These are phyloP conservation scores for Pleurotus eryngii DNA, from an alignment of 768 basidiomycete genomes.

Conservation along the genomic window DNA sequence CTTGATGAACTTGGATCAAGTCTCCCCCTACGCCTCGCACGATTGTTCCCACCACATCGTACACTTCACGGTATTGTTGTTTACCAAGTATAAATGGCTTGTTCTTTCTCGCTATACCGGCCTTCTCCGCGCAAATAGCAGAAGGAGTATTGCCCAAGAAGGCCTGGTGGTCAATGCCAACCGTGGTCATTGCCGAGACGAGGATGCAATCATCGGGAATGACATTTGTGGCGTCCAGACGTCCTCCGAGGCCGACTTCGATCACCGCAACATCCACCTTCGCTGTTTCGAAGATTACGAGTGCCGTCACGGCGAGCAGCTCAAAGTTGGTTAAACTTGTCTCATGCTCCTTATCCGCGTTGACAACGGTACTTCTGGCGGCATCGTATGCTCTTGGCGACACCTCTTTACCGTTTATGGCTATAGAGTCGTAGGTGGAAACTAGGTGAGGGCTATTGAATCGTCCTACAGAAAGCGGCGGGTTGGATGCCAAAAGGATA, in stretches of 20 bases:
- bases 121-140: slow-evolving; percentile 80
- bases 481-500: slow-evolving; percentile 54
- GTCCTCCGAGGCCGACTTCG: slow-evolving; percentile 95
- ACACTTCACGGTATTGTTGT: slow-evolving; percentile 54
- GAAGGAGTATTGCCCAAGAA: slow-evolving; percentile 78
- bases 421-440: slow-evolving; percentile 71
- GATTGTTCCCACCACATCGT: slow-evolving; percentile 36
- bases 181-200: slow-evolving; percentile 78
- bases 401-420: slow-evolving; percentile 58
- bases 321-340: slow-evolving; percentile 75
- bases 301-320: slow-evolving; percentile 77
- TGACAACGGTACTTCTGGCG: slow-evolving; percentile 46
- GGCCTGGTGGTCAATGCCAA: slow-evolving; percentile 91
- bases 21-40: slow-evolving; percentile 42
- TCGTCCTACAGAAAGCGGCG: slow-evolving; percentile 65
- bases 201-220: slow-evolving; percentile 68
- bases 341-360: slow-evolving; percentile 36
- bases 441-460: slow-evolving; percentile 95
- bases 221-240: slow-evolving; percentile 89
- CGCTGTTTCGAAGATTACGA: slow-evolving; percentile 66
- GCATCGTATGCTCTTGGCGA: slow-evolving; percentile 40
- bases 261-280: slow-evolving; percentile 80
- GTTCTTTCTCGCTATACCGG: slow-evolving; percentile 66
- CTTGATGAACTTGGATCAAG: slow-evolving; percentile 33
- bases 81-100: slow-evolving; percentile 64